Evolutionary conservation across 768 basidiomycete genomes (phyloP).

Genomic region (Cyathus striatus): DNA sequence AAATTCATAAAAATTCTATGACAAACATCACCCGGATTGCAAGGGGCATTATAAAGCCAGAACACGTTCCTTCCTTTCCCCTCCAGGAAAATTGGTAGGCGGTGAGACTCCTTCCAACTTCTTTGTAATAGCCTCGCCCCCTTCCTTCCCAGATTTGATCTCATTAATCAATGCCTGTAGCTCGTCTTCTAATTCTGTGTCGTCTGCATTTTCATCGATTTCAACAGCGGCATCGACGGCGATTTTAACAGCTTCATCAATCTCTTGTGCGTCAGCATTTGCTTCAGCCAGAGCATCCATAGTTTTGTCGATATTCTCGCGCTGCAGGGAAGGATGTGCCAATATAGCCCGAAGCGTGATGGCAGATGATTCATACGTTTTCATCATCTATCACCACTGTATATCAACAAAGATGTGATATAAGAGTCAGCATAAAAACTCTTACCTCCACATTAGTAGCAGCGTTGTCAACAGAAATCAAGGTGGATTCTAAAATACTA

Average conservation of each 20-base stretch:
- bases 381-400: conserved; percentile 65
- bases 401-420: background rate
- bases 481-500: conserved; percentile 67
- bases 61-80: no score
- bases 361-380: conserved; percentile 79
- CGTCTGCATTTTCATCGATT: conserved; percentile 42
- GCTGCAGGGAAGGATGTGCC: conserved; percentile 72
- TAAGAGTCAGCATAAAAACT: conserved; percentile 3
- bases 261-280: conserved; percentile 75
- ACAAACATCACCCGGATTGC: no score
- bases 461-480: conserved; percentile 83
- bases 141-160: conserved; percentile 13
- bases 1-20: no score
- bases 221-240: conserved; percentile 60
- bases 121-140: conserved; percentile 3
- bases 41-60: no score
- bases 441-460: conserved; percentile 82
- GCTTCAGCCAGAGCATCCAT: conserved; percentile 85
- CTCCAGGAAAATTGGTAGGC: no score
- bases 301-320: conserved; percentile 77
- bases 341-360: conserved; percentile 72
- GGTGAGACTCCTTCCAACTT: conserved; percentile 2
- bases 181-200: conserved; percentile 58
- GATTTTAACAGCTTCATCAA: conserved; percentile 71
- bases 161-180: conserved; percentile 46